Conservation (phyloP, 2,329 filamentous ascomycete genomes). For the Colletotrichum chrysophilum region DNA sequence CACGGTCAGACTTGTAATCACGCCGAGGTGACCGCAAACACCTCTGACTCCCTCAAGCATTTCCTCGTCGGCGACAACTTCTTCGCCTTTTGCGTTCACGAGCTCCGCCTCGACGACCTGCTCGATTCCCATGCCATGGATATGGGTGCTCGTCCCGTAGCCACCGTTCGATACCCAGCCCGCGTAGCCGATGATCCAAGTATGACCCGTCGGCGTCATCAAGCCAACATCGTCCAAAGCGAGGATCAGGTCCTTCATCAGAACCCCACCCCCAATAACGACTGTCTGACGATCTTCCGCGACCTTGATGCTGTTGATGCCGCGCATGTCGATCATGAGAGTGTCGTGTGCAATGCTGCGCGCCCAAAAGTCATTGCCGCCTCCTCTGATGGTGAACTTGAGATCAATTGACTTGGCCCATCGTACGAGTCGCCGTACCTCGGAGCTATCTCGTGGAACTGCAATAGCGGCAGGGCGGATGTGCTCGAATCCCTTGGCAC, state of each 20-base stretch:
- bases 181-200: slow-evolving; percentile 32
- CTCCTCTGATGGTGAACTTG: background rate
- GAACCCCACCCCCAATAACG: background rate
- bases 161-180: slow-evolving; percentile 41
- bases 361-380: background rate
- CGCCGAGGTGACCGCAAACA: slow-evolving; percentile 30
- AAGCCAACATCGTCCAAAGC: background rate
- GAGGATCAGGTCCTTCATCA: background rate
- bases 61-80: slow-evolving; percentile 30
- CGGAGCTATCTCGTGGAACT: background rate
- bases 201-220: background rate
- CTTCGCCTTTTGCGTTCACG: slow-evolving; percentile 28
- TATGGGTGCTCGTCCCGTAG: slow-evolving; percentile 33
- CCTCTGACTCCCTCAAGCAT: slow-evolving; percentile 32
- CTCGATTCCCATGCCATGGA: slow-evolving; percentile 38
- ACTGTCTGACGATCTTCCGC: background rate
- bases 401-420: background rate
- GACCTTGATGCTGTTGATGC: background rate
- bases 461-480: background rate
- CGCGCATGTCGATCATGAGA: background rate
- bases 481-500: background rate
- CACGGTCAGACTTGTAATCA: slow-evolving; percentile 29
- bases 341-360: background rate
- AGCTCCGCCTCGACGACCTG: slow-evolving; percentile 37
- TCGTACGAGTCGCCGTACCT: background rate